Conservation (phyloP, 345 rosid genomes). For the Eucalyptus pumila region DNA sequence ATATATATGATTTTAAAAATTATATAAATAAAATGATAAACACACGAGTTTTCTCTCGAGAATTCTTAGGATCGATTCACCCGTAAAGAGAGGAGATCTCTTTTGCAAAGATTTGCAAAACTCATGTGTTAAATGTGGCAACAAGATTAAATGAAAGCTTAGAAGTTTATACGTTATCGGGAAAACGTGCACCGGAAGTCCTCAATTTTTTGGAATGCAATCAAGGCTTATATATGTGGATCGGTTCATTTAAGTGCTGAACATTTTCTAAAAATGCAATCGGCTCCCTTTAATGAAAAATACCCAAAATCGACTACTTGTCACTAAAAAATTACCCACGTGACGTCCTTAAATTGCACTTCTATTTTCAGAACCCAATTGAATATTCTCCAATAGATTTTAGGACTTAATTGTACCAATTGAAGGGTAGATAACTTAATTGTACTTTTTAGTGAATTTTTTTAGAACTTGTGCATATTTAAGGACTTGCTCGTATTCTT, state of each 20-base stretch:
- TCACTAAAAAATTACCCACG: background rate
- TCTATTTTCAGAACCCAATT: background rate
- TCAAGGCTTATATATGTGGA: background rate
- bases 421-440: rapidly evolving
- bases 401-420: background rate
- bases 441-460: background rate
- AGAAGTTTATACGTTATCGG: background rate
- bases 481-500: background rate
- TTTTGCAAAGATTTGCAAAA: background rate
- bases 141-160: background rate
- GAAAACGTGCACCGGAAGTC: background rate
- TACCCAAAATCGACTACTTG: background rate
- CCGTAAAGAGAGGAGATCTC: background rate
- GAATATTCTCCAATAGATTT: background rate
- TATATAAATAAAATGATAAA: background rate
- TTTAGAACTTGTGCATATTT: background rate
- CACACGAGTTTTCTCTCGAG: background rate
- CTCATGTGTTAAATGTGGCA: background rate
- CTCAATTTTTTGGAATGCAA: background rate
- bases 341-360: background rate
- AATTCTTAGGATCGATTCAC: background rate
- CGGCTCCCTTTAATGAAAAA: background rate
- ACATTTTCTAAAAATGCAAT: background rate
- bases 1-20: background rate
- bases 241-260: background rate